phyloP scores from a whole-genome alignment of 2,329 filamentous ascomycete genomes.

The Cercospora nicotianae region DNA sequence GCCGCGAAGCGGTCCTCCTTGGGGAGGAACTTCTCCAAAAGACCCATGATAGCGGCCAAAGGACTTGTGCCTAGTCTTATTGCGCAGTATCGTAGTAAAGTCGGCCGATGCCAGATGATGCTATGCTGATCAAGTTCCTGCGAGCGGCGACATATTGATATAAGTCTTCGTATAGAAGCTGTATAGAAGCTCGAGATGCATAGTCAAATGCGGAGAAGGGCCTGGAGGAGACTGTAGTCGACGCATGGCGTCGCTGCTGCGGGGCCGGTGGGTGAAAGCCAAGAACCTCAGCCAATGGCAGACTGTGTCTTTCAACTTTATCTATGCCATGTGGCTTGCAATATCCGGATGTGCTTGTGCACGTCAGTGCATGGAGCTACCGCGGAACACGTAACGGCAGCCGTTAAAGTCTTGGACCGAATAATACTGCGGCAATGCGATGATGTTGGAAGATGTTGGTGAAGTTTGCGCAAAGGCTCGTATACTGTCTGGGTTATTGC shows the following conservation, averaged over 20 bases:
- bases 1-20: constrained; percentile 44
- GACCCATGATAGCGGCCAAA: constrained; percentile 30
- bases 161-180: background rate
- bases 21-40: constrained; percentile 41
- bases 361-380: background rate
- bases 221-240: constrained; percentile 1
- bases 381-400: background rate
- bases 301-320: background rate
- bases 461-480: background rate
- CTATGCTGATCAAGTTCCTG: background rate
- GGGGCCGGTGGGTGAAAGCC: background rate
- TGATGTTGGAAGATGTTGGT: background rate
- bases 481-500: background rate
- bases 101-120: background rate
- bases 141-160: background rate
- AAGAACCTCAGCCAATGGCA: background rate
- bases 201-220: constrained; percentile 11
- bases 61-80: background rate
- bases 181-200: background rate
- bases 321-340: background rate
- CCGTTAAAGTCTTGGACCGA: background rate
- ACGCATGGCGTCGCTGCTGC: background rate
- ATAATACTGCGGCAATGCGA: background rate
- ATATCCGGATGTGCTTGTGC: background rate
- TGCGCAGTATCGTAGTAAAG: background rate